These are phyloP conservation scores for Colletotrichum sp. DNA, from an alignment of 2,329 filamentous ascomycete species.

Conservation along the genomic window DNA sequence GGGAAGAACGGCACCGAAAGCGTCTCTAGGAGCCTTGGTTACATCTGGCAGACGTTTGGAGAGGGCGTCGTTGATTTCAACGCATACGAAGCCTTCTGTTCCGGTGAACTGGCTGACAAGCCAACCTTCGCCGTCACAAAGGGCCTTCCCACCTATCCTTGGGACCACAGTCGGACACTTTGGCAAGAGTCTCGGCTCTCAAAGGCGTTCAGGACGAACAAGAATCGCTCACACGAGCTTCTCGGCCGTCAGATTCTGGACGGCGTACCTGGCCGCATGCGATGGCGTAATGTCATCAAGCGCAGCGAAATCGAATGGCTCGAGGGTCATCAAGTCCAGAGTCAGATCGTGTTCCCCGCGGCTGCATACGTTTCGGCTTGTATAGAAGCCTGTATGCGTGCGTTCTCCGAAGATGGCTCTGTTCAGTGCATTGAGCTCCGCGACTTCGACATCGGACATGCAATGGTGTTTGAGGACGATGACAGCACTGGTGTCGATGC, in stretches of 20 bases:
- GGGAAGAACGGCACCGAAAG: background rate
- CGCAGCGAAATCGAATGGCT: slow-evolving; percentile 36
- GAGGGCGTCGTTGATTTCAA: background rate
- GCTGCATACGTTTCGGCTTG: slow-evolving; percentile 40
- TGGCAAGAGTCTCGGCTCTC: slow-evolving; percentile 36
- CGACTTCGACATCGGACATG: slow-evolving; percentile 33
- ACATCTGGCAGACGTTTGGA: background rate
- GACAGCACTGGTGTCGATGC: background rate
- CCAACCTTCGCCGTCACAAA: background rate
- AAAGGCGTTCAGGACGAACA: slow-evolving; percentile 27
- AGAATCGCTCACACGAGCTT: slow-evolving; percentile 39
- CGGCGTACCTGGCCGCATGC: background rate
- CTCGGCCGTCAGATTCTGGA: background rate
- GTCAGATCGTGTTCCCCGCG: slow-evolving; percentile 47
- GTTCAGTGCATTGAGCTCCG: background rate
- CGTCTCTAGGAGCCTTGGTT: background rate
- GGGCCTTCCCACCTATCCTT: slow-evolving; percentile 41
- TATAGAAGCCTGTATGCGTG: background rate
- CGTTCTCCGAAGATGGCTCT: background rate
- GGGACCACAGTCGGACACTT: slow-evolving; percentile 35
- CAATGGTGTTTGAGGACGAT: background rate
- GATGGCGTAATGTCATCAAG: slow-evolving; percentile 22
- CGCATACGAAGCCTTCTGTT: background rate
- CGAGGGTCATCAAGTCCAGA: slow-evolving; percentile 35
- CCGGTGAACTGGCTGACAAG: slow-evolving; percentile 5